phyloP scores from a whole-genome alignment of 2,329 filamentous ascomycete genomes.

The Pezizomycotina sp. region DNA sequence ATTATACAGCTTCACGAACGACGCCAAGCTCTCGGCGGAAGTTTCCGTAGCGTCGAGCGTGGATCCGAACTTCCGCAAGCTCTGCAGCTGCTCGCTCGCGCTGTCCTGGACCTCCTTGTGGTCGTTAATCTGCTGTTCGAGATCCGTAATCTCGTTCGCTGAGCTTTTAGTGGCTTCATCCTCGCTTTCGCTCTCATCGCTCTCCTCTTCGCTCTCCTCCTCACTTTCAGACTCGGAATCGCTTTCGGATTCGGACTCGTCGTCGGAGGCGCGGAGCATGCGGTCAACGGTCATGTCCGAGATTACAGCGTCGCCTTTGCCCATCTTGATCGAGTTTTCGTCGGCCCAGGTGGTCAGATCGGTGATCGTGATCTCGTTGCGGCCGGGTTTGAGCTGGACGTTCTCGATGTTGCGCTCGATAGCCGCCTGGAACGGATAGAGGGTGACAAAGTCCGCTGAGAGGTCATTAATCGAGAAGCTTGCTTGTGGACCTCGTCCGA shows the following conservation, averaged over 20 bases:
- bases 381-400: constrained; percentile 31
- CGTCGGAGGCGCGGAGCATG: background rate
- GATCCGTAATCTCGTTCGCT: constrained; percentile 22
- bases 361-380: constrained; percentile 41
- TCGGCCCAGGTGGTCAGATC: constrained; percentile 40
- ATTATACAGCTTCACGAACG: constrained; percentile 29
- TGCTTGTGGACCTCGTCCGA: constrained; percentile 26
- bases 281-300: constrained; percentile 46
- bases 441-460: constrained; percentile 43
- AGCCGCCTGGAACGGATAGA: constrained; percentile 46
- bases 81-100: constrained; percentile 22
- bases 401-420: constrained; percentile 22
- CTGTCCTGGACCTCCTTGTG: constrained; percentile 22
- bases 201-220: constrained; percentile 23
- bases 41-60: constrained; percentile 26
- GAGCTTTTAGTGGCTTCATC: constrained; percentile 22
- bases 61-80: constrained; percentile 29
- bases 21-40: constrained; percentile 26
- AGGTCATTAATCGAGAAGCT: constrained; percentile 43
- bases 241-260: constrained; percentile 36
- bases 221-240: constrained; percentile 23
- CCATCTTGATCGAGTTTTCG: constrained; percentile 43
- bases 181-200: constrained; percentile 27
- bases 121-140: constrained; percentile 19
- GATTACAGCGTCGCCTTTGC: constrained; percentile 37